Evolutionary conservation across 306 rosid genomes (phyloP).

Genomic region (Cucurbita moschata): DNA sequence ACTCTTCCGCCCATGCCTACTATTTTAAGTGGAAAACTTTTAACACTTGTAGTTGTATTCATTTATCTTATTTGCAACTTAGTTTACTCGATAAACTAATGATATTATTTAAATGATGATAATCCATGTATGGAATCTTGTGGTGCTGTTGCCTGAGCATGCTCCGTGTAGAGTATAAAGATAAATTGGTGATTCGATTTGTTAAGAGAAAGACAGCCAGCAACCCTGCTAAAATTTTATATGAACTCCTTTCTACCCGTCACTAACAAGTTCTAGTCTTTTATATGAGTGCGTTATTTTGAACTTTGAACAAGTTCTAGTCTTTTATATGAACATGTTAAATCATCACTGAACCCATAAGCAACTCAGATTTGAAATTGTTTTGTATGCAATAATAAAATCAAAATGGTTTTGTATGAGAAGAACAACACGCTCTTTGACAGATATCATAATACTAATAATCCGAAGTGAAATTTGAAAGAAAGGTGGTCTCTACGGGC

Average conservation of each 20-base stretch:
- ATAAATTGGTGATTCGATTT: background rate
- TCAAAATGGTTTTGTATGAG: background rate
- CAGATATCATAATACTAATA: no score
- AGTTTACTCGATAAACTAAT: background rate
- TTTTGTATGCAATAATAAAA: background rate
- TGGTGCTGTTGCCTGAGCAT: background rate
- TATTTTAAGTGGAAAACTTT: background rate
- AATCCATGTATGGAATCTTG: background rate
- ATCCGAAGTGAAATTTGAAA: no score
- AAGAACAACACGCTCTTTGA: background rate
- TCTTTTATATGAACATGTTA: no score
- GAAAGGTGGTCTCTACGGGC: conserved; percentile 21
- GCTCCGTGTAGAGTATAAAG: background rate
- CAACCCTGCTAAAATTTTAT: no score
- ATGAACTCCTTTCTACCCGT: no score
- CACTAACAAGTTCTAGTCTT: no score
- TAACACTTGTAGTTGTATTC: background rate
- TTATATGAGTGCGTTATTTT: background rate
- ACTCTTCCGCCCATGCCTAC: conserved; percentile 2
- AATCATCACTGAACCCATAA: no score
- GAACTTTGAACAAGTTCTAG: background rate
- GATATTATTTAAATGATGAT: background rate
- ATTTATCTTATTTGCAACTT: background rate
- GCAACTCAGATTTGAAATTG: background rate
- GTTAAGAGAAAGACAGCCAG: background rate